Percentiles rank a stretch among this genome's conserved stretches.
These are phyloP conservation scores for Penicillium malachiteum DNA, from an alignment of 495 filamentous ascomycete species.

Conservation along the genomic window DNA sequence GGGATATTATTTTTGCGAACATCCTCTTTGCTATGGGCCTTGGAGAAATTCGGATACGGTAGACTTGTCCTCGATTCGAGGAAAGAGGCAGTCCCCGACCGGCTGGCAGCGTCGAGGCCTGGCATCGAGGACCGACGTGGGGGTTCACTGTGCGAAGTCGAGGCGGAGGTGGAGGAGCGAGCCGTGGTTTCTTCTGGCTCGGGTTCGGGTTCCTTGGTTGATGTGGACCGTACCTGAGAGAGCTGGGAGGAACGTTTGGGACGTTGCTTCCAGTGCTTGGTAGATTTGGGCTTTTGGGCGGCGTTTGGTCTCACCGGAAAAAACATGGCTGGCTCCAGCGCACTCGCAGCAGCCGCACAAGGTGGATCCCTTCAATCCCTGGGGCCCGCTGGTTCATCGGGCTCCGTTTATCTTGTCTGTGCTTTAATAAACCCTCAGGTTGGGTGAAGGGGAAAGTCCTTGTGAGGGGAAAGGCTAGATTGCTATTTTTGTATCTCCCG, in stretches of 20 bases:
- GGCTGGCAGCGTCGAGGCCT: constrained; percentile 40
- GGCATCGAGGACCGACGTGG: constrained; percentile 52
- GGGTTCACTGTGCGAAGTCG: constrained; percentile 22
- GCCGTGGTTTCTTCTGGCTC: constrained; percentile 35
- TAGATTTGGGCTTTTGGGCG: constrained; percentile 28
- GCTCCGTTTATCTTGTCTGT: constrained; percentile 5
- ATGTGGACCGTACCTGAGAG: constrained; percentile 40
- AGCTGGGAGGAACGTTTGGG: constrained; percentile 39
- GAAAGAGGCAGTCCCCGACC: constrained; percentile 42
- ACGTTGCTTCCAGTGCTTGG: constrained; percentile 30
- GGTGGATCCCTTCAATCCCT: constrained; percentile 23
- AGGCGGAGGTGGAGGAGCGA: constrained; percentile 40
- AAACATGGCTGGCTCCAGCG: constrained; percentile 42
- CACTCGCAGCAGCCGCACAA: constrained; percentile 32
- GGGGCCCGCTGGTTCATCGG: constrained; percentile 26
- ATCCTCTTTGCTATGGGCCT: constrained; percentile 83
- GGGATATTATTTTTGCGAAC: constrained; percentile 65
- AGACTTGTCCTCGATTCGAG: constrained; percentile 58
- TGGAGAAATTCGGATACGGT: constrained; percentile 84
- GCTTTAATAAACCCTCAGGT: neutral
- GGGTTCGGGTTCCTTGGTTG: constrained; percentile 50
- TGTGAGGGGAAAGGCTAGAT: constrained; percentile 14
- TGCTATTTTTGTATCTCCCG: constrained; percentile 22
- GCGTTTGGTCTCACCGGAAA: constrained; percentile 46
- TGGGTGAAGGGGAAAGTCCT: constrained; percentile 5